Evolutionary conservation across 108 stramenopile genomes (phyloP), one percentile per base, ranked within the genome.

Genomic region (Aurantiochytrium sp.): DNA sequence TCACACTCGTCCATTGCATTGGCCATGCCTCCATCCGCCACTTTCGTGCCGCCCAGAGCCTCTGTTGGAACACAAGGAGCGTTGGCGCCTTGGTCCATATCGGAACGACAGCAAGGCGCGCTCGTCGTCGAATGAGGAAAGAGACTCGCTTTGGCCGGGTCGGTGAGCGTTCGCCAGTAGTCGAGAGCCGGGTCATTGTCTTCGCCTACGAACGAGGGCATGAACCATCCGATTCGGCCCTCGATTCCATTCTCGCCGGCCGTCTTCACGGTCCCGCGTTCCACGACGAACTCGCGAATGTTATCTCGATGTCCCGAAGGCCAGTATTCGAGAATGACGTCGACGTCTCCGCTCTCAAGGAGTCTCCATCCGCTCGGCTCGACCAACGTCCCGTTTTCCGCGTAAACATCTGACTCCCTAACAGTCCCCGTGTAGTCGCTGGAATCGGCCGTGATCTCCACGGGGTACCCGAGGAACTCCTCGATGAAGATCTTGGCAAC

Each of bases 401-500:
- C 14, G 42, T 23, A 6, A 23, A 23, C 64, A 18, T 69, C 64
- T 14, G 12, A 42, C 8, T 69, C 18, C 8, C 0, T 10, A 0
- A 18, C 42, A 16, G 64, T 69, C 25, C 64, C 64, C 18, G 64
- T 69, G 42, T 23, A 69, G 51, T 83, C 76, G n/a, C 19, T 83
- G 14, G 51, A 43, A 83, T 83, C 76, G 12, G 49, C 51, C 2
- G 76, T 53, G n/a, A 83, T 83, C 1, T 83, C 76, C 3, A 83
- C 76, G 19, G 76, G 76, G 51, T 83, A 83, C 25, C 76, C 76
- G 25, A 83, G 51, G 51, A 53, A 83, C 51, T 83, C 76, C 51
- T 83, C 76, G 51, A 83, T 83, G 76, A 83, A 83, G 49, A 83
- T 83, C 51, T 47, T 53, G n/a, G 76, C 76, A 55, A 83, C 49